Conservation (phyloP, 164 flowering plant genomes). For the Protea cynaroides region DNA sequence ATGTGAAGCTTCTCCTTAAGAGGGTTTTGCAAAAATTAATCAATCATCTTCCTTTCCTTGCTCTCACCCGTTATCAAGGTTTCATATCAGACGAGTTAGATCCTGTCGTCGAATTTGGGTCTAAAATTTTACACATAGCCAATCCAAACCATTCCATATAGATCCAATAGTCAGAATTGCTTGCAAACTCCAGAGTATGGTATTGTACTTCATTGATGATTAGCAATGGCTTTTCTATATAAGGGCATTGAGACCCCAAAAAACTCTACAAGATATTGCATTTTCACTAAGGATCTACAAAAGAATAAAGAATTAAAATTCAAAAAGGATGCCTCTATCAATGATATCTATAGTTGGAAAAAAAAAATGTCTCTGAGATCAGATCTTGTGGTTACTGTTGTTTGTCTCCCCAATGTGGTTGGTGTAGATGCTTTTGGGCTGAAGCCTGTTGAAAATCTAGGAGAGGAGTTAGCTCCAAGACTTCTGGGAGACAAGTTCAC, state of each 20-base stretch:
- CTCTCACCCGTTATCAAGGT: no score
- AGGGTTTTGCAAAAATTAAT: no score
- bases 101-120: no score
- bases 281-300: slow-evolving; percentile 15
- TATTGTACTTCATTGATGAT: background rate
- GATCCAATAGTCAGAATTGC: no score
- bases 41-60: no score
- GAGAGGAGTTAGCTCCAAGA: slow-evolving; percentile 21
- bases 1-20: no score
- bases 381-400: slow-evolving; percentile 3
- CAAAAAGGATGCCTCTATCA: slow-evolving; percentile 12
- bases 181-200: no score
- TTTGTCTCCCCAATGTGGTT: slow-evolving; percentile 15
- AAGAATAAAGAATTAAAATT: background rate
- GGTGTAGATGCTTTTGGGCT: slow-evolving; percentile 12
- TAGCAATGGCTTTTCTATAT: slow-evolving; percentile 2
- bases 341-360: slow-evolving; percentile 4
- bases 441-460: slow-evolving; percentile 12
- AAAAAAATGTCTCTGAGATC: slow-evolving; percentile 6
- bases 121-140: no score
- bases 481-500: slow-evolving; percentile 73
- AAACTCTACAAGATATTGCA: slow-evolving; percentile 8
- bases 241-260: slow-evolving; percentile 11
- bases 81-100: no score
- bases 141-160: no score